phyloP scores from a whole-genome alignment of 2,329 filamentous ascomycete species.

The Pseudogymnoascus sp. region DNA sequence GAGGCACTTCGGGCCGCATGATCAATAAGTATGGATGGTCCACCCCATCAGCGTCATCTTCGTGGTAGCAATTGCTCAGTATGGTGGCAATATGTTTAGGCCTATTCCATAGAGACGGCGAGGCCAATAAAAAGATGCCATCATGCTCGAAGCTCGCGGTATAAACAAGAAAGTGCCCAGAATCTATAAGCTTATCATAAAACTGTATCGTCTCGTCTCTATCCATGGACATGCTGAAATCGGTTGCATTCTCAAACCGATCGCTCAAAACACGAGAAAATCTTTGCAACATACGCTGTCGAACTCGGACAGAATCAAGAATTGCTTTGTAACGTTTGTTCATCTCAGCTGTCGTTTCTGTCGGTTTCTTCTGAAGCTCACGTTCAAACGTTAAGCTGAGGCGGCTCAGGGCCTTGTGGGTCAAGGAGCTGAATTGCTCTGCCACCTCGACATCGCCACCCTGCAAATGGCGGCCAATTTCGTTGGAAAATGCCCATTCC shows the following conservation, averaged over 20 bases:
- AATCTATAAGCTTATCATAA: constrained; percentile 70
- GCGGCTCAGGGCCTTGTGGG: constrained; percentile 83
- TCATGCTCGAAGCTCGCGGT: constrained; percentile 63
- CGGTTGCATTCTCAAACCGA: constrained; percentile 92
- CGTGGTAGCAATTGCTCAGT: constrained; percentile 69
- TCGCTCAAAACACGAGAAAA: constrained; percentile 87
- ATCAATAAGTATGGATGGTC: constrained; percentile 80
- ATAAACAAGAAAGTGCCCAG: constrained; percentile 82
- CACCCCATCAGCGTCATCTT: constrained; percentile 66
- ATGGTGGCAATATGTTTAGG: constrained; percentile 79
- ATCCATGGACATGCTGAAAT: constrained; percentile 77
- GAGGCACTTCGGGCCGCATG: constrained; percentile 68
- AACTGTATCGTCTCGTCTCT: constrained; percentile 61
- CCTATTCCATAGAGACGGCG: constrained; percentile 66
- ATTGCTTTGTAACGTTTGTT: constrained; percentile 95
- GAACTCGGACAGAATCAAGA: constrained; percentile 88
- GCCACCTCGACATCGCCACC: constrained; percentile 94
- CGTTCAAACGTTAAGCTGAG: constrained; percentile 87
- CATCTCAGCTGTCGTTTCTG: constrained; percentile 80
- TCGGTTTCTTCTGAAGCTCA: constrained; percentile 76
- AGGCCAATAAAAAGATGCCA: constrained; percentile 77
- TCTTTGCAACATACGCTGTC: constrained; percentile 91
- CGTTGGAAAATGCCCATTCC: constrained; percentile 96
- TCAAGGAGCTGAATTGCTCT: constrained; percentile 91
- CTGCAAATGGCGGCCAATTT: constrained; percentile 83